A percentile compares a stretch with the other conserved stretches of the same genome.
Conservation (phyloP, 2,329 filamentous ascomycete genomes). For the Botrytis porri region DNA sequence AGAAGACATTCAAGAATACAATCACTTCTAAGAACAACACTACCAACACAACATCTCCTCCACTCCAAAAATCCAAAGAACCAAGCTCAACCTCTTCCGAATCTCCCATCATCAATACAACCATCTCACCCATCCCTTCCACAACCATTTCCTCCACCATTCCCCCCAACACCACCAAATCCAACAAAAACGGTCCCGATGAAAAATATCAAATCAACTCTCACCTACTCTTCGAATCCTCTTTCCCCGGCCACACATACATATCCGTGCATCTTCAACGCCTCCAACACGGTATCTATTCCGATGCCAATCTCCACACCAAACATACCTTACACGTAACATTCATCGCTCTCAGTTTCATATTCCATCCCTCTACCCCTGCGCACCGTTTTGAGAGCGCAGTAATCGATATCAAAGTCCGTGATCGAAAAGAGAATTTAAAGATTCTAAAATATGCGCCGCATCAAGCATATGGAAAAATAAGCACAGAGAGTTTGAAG, state of each 20-base stretch:
- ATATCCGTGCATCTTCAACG: conserved; percentile 50
- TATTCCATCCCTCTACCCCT: conserved; percentile 43
- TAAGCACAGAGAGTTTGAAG: conserved; percentile 27
- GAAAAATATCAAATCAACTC: conserved; percentile 36
- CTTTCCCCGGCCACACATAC: conserved; percentile 47
- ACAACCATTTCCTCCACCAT: background rate
- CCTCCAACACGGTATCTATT: conserved; percentile 49
- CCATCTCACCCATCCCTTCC: background rate
- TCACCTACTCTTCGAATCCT: conserved; percentile 48
- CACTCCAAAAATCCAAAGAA: background rate
- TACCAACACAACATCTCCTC: background rate
- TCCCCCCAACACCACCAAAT: background rate
- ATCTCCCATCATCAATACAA: background rate
- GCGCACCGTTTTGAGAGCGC: conserved; percentile 12
- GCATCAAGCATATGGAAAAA: conserved; percentile 44
- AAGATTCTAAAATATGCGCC: conserved; percentile 49
- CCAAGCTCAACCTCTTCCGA: background rate
- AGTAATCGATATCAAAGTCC: background rate
- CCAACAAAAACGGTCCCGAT: conserved; percentile 28
- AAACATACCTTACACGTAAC: conserved; percentile 44
- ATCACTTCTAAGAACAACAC: background rate
- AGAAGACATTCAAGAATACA: background rate
- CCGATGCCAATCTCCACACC: conserved; percentile 44
- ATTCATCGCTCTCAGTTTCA: conserved; percentile 49
- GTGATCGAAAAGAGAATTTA: conserved; percentile 31